Evolutionary conservation across 2,329 filamentous ascomycete species (phyloP), one percentile per base, ranked within the genome.

Genomic region (Talaromyces pinophilus): DNA sequence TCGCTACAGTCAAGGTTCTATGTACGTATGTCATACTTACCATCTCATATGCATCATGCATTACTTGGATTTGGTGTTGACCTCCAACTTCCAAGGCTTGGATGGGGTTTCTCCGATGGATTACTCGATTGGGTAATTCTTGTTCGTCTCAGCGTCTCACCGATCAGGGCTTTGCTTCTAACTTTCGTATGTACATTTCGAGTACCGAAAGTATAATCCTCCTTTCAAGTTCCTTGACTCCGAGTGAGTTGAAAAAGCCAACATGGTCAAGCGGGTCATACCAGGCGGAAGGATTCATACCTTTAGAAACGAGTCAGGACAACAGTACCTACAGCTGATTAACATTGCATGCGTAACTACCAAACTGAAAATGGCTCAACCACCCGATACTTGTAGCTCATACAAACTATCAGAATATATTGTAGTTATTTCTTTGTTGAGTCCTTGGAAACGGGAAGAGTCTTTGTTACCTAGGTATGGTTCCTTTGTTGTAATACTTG

Each of bases 281-380:
- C 13, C 46, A 48, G 19, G 15, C 19, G 46, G 19, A 25, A 15
- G 46, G 5, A 50, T 7, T 17, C 42, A 28, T 25, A 28, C 6
- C 10, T 50, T 17, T 15, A 15, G 13, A 50, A 50, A 28, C 52
- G 28, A 35, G 17, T 19, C 52, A 35, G 17, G 7, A 19, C 25
- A 17, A 28, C 15, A 17, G 25, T 28, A 17, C 30, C 15, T 28
- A 40, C 54, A 28, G 1, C 33, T 28, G 57, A 30, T 60, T 60
- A 25, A 44, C 57, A n/a, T 60, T 44, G 38, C 57, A 60, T 44
- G 57, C 57, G 38, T 44, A 28, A 44, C 38, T 38, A 22, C 19
- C 38, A 33, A 13, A 30, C 15, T n/a, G 40, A 7, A 17, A 35
- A 44, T 59, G n/a, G 19, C 11, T 57, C 30, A 22, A 25, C 54